A percentile compares a stretch with the other conserved stretches of the same genome.
Conservation (phyloP, 768 basidiomycete species). For the Plicaturopsis crispa region DNA sequence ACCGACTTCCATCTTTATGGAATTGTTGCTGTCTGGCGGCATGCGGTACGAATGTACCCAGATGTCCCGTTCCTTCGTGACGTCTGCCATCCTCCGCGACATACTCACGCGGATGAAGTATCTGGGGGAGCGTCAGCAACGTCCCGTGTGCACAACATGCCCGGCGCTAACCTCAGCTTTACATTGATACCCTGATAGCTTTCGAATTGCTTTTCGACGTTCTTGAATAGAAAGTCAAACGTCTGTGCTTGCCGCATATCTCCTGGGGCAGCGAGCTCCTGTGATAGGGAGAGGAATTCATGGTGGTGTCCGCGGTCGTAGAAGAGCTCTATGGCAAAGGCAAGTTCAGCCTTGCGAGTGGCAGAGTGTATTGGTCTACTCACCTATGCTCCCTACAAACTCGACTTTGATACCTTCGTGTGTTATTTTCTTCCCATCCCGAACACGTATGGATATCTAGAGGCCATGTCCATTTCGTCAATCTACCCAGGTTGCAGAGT, state of each 20-base stretch:
- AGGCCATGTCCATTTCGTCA: slow-evolving; percentile 3
- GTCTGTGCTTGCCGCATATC: slow-evolving; percentile 96
- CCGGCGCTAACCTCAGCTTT: slow-evolving; percentile 75
- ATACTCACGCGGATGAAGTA: slow-evolving; percentile 91
- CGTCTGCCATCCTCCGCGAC: slow-evolving; percentile 88
- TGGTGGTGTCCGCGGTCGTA: slow-evolving; percentile 98
- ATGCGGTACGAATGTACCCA: slow-evolving; percentile 99
- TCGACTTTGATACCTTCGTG: slow-evolving; percentile 99
- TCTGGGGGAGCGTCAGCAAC: slow-evolving; percentile 31
- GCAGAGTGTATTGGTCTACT: slow-evolving; percentile 15
- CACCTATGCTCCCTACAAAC: slow-evolving; percentile 93
- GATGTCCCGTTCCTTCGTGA: slow-evolving; percentile 85
- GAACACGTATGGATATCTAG: slow-evolving; percentile 79
- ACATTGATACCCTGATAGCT: slow-evolving; percentile 98
- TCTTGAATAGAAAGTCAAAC: slow-evolving; percentile 97
- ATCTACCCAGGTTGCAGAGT: not conserved
- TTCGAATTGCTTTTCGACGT: slow-evolving; percentile 98
- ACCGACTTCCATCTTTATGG: slow-evolving; percentile 99
- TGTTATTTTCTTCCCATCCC: slow-evolving; percentile 90
- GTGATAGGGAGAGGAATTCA: slow-evolving; percentile 92
- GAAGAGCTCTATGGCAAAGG: slow-evolving; percentile 58
- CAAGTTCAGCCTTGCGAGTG: slow-evolving; percentile 2
- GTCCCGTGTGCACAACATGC: not conserved
- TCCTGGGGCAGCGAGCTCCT: slow-evolving; percentile 92
- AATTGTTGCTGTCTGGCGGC: slow-evolving; percentile 96